Evolutionary conservation across 2,329 filamentous ascomycete species (phyloP), one percentile per base, ranked within the genome.

Genomic region (Ampelomyces quisqualis): DNA sequence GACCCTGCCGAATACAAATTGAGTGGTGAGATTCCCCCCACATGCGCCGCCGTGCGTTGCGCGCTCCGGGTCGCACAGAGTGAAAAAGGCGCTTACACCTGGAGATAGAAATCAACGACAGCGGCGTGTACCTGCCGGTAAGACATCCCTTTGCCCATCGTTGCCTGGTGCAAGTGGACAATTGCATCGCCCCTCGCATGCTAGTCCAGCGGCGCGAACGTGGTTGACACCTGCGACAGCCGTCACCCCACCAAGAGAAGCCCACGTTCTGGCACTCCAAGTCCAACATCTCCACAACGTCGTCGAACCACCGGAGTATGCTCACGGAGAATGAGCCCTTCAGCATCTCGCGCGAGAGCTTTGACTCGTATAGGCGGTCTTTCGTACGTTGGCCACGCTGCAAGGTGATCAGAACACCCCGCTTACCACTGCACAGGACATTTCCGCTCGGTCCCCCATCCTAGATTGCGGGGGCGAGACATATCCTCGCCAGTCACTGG

Each of bases 291-390:
- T 80, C 73, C 15, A 75, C 72, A 15, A 73, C 72, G 45, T 75
- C 78, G 26, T 76, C 75, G 20, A 79, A 80, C 51, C 78, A 81
- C 62, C 74, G 80, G 41, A 82, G 78, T 62, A 80, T 85, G 56
- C 74, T 88, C 45, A 82, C 84, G 58, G 89, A 95, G 48, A 90
- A 90, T 57, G 91, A 97, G 65, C 90, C 86, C 10, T 97, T 97
- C 67, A 89, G 86, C 50, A 97, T 97, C 66, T 95, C 90, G 24
- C 81, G 91, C 60, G 93, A 97, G 72, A 96, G 90, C 2, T 97
- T 97, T 63, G 93, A 97, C 67, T 95, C 90, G 3, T 97, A 97
- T 71, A 80, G 93, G 50, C 83, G 93, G 60, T 96, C 90, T 51
- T 97, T 97, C 74, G 91, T 95, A 79, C 57, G 85, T 76, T 10